A percentile compares a stretch with the other conserved stretches of the same genome.
Evolutionary conservation across 2,329 filamentous ascomycete genomes (phyloP).

Genomic region (Phialemonium atrogriseum): DNA sequence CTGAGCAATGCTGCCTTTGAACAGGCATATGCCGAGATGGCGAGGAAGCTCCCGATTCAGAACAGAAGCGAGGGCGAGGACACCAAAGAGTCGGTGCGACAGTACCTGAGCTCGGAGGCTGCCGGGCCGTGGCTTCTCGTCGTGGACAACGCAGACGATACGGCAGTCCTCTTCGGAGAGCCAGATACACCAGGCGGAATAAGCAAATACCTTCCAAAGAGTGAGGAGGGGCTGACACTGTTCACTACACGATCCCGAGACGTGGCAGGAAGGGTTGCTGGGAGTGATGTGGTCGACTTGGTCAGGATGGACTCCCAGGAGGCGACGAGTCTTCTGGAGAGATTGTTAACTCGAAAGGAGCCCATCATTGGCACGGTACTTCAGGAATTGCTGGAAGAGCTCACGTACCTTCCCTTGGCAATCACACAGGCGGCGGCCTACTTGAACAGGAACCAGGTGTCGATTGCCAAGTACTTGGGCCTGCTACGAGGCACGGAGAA

Average conservation of each 20-base stretch:
- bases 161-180: constrained; percentile 14
- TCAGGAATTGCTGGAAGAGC: constrained; percentile 18
- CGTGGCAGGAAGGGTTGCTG: constrained; percentile 17
- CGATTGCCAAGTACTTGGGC: constrained; percentile 22
- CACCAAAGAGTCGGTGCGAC: constrained; percentile 49
- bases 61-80: constrained; percentile 45
- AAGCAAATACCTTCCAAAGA: constrained; percentile 23
- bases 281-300: constrained; percentile 19
- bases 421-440: constrained; percentile 32
- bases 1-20: constrained; percentile 28
- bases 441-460: constrained; percentile 20
- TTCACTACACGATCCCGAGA: constrained; percentile 29
- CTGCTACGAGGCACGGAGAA: constrained; percentile 21
- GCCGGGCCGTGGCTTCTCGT: constrained; percentile 29
- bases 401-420: constrained; percentile 30
- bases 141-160: constrained; percentile 33
- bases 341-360: constrained; percentile 13
- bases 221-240: constrained; percentile 20
- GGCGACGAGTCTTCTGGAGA: constrained; percentile 18
- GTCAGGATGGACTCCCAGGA: constrained; percentile 19
- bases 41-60: constrained; percentile 20
- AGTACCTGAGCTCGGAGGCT: constrained; percentile 17
- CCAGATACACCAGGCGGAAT: constrained; percentile 11
- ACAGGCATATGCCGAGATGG: constrained; percentile 26
- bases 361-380: constrained; percentile 6